These are phyloP conservation scores for Cystobasidium onofrii DNA, from an alignment of 768 basidiomycete species.

Conservation along the genomic window DNA sequence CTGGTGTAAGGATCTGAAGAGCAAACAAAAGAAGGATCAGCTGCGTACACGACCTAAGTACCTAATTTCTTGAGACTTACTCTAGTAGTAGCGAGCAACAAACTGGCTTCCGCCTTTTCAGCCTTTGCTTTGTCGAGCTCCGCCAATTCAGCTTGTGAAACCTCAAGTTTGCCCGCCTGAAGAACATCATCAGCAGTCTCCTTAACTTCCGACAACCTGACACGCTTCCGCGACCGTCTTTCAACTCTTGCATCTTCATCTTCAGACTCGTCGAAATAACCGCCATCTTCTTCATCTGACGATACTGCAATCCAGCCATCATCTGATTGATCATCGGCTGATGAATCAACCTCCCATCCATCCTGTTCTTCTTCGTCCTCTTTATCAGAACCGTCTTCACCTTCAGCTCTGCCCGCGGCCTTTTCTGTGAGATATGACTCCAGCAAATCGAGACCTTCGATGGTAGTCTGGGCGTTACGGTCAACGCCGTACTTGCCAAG, in stretches of 20 bases:
- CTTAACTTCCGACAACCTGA: constrained; percentile 31
- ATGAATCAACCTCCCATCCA: constrained; percentile 51
- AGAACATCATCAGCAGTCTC: constrained; percentile 30
- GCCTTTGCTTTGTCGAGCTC: constrained; percentile 42
- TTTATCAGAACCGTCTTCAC: constrained; percentile 49
- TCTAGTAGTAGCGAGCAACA: constrained; percentile 66
- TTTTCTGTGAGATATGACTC: constrained; percentile 74
- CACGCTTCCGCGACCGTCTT: constrained; percentile 31
- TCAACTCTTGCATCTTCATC: constrained; percentile 35
- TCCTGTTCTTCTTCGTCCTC: constrained; percentile 68
- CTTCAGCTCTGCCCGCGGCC: constrained; percentile 55
- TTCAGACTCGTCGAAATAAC: constrained; percentile 33
- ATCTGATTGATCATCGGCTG: constrained; percentile 45
- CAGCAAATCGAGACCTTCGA: constrained; percentile 80
- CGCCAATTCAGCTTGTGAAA: constrained; percentile 35
- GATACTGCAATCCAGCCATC: constrained; percentile 73
- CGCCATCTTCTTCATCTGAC: constrained; percentile 59
- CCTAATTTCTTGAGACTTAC: too few species aligned
- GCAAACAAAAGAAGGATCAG: not conserved
- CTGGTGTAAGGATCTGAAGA: constrained; percentile 82
- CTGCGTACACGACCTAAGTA: too few species aligned
- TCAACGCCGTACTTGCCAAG: constrained; percentile 76
- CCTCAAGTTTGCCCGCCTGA: constrained; percentile 28
- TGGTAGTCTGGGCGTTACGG: constrained; percentile 65
- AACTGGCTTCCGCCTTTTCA: constrained; percentile 15